Base-by-base conservation (phyloP, 129 eudicot genomes). In the Arctium lappa region DNA sequence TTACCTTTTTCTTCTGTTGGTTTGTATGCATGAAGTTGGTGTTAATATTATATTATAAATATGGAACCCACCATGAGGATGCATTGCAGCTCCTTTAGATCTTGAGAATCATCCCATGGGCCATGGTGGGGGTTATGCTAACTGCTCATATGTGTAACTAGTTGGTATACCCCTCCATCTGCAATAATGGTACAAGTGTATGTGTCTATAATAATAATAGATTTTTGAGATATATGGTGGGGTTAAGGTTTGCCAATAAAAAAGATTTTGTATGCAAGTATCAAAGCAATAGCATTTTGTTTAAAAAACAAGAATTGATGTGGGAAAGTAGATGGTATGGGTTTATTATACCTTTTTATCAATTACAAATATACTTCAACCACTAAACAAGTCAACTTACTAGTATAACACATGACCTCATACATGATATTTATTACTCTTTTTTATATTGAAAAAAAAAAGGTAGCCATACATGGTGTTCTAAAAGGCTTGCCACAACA, bases 1-100 rank as follows among this genome's bases (percentile, higher is more conserved):
- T 16, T 2, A 53, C 16, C 1, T 1, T 53, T 53, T 9, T 48
- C 0, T 9, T 48, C 0, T 48, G 60, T 44, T 46, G 56, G 56
- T 46, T 46, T 50, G 62, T 50, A 50, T 50, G 62, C 16, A 50
- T 50, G 62, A 50, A 50, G 13, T 50, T 50, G 63, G 63, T 50
- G 50, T 44, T 8, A 44, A 8, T 44, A 1, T 44, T 1, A 44
- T 8, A 1, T 34, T 8, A 44, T 6, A 69, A 69, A 78, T 6
- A 78, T 31, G 69, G 83, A 79, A 44, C 76, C 76, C 83, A 79
- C 69, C 69, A 80, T 69, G 34, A 69, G 69, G 16, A 69, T 50
- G 18, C 10, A 46, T 8, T 50, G 62, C 18, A 50, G 62, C 1
- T 50, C 16, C 18, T 50, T 53, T 53, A 53, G 65, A 53, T 60